These are phyloP conservation scores for Comarum palustre DNA, from an alignment of 306 rosid species.

Conservation along the genomic window DNA sequence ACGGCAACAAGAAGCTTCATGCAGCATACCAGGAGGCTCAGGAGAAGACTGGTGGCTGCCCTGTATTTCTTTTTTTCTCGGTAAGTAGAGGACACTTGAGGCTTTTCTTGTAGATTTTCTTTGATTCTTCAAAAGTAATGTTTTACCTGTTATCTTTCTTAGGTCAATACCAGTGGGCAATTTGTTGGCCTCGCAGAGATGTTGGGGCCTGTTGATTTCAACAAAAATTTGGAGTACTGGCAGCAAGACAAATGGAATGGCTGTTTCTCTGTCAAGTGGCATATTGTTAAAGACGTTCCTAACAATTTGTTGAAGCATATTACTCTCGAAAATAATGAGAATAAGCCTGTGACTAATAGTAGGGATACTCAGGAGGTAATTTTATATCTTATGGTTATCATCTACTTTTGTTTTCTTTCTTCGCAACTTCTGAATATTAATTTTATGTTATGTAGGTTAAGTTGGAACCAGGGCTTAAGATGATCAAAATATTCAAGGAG, in stretches of 20 bases:
- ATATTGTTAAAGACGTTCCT: conserved; percentile 87
- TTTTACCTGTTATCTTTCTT: conserved; percentile 6
- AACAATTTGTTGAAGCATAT: conserved; percentile 92
- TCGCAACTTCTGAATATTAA: conserved; percentile 12
- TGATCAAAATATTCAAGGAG: conserved; percentile 77
- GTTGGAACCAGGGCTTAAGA: conserved; percentile 72
- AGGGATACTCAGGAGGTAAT: conserved; percentile 96
- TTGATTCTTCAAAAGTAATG: not conserved
- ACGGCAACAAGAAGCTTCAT: conserved; percentile 95
- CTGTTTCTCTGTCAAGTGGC: conserved; percentile 95
- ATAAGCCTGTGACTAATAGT: conserved; percentile 93
- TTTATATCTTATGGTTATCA: not conserved
- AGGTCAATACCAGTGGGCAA: conserved; percentile 98
- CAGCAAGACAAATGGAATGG: conserved; percentile 99
- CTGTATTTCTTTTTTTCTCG: conserved; percentile 76
- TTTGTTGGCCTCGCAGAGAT: conserved; percentile 96
- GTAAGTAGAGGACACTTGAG: conserved; percentile 31
- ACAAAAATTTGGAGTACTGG: conserved; percentile 90
- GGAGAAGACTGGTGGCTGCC: conserved; percentile 75
- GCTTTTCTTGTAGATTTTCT: not conserved
- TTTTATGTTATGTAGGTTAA: conserved; percentile 45
- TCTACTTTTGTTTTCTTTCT: not conserved
- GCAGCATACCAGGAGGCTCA: conserved; percentile 91
- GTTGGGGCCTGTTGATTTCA: conserved; percentile 90
- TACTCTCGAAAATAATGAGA: conserved; percentile 87